Evolutionary conservation across 2,329 filamentous ascomycete species (phyloP).

Genomic region (Fusarium nanum): DNA sequence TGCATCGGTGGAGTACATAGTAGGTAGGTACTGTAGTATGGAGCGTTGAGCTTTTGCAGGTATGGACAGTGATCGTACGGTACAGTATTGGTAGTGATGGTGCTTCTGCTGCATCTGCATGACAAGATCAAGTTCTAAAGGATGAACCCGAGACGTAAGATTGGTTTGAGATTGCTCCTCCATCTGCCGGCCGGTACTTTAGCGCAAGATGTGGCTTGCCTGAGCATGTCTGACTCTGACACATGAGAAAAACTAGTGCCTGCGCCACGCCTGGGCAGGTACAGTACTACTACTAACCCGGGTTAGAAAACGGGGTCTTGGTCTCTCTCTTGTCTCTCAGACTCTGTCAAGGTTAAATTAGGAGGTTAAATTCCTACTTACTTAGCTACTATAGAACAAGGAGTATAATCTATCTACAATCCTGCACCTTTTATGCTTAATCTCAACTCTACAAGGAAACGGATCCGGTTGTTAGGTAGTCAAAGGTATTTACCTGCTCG

Average conservation of each 20-base stretch:
- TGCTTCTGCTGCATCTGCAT: not conserved
- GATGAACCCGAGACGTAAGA: not conserved
- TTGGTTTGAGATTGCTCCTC: not conserved
- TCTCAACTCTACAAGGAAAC: not conserved
- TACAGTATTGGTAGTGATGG: not conserved
- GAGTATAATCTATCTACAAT: not conserved
- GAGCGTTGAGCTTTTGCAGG: not conserved
- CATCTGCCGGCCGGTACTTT: not conserved
- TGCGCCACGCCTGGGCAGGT: conserved; percentile 4
- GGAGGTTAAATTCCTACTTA: not conserved
- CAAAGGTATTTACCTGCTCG: conserved; percentile 4
- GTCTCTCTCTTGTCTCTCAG: not conserved
- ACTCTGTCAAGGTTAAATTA: conserved; percentile 5
- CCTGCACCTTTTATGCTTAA: conserved; percentile 13
- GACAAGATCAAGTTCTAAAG: not conserved
- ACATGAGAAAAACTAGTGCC: not conserved
- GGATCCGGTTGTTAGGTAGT: not conserved
- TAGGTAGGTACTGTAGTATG: not conserved
- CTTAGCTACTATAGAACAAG: not conserved
- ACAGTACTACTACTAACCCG: not conserved
- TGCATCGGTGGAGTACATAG: not conserved
- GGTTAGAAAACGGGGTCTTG: not conserved
- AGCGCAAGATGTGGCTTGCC: conserved; percentile 9
- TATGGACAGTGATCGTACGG: not conserved
- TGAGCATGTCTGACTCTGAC: not conserved